Base-by-base conservation (phyloP, 495 filamentous ascomycete genomes). In the Staphylotrichum tortipilum region DNA sequence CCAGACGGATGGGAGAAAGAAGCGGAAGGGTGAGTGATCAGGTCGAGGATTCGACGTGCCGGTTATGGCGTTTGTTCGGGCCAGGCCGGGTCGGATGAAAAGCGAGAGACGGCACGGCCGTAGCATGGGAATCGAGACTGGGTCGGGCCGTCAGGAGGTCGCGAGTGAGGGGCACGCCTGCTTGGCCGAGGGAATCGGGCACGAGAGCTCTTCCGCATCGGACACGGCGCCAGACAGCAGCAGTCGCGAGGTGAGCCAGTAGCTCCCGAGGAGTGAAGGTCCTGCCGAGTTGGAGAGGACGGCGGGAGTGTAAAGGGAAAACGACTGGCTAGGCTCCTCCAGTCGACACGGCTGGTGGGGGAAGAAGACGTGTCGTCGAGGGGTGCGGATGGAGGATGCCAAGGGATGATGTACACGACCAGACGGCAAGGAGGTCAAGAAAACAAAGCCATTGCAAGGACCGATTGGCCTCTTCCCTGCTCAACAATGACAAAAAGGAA, bases 361-460 rank as follows among this genome's bases (percentile, higher is more conserved):
- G n/a, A n/a, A n/a, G n/a, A n/a, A n/a, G n/a, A 33, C 41, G 28
- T 53, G 53, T 42, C 43, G 59, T 49, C 38, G 54, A 39, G 31
- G 52, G 29, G n/a, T n/a, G n/a, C n/a, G n/a, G n/a, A n/a, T n/a
- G 14, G 30, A 24, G 44, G 44, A 28, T 35, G 29, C 46, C 42
- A 28, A 38, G 35, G 52, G 50, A 33, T 47, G 45, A 37, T 64
- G 53, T 55, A 59, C 45, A 61, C 46, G 50, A 38, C 21, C 31
- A 53, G 52, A 57, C 36, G 55, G 40, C 46, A 23, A 28, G 53
- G 44, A 40, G 19, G 28, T 56, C 52, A 71, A 67, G 60, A 61
- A 68, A 71, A 68, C 60, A 64, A 70, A 66, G 62, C 65, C 67
- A 71, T 71, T 53, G 54, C 47, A 51, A 38, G 51, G 49, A 60